phyloP scores from a whole-genome alignment of 2,329 filamentous ascomycete species.

The Fusarium compactum region DNA sequence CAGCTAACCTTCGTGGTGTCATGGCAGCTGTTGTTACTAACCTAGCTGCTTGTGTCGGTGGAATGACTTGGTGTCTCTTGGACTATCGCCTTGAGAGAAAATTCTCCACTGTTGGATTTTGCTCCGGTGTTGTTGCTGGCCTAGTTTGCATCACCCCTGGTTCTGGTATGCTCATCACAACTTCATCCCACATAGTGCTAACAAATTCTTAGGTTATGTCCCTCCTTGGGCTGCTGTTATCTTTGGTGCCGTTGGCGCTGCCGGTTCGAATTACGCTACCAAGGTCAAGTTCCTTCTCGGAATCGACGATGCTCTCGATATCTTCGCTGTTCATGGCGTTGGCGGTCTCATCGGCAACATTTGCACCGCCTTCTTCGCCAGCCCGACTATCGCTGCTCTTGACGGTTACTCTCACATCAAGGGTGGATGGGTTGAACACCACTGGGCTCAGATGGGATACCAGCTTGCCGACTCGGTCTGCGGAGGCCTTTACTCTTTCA shows the following conservation, averaged over 20 bases:
- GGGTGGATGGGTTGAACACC: conserved; percentile 85
- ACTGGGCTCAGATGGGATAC: conserved; percentile 87
- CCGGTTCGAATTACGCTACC: conserved; percentile 88
- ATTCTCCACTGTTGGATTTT: conserved; percentile 94
- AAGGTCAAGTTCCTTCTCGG: conserved; percentile 88
- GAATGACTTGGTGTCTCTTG: conserved; percentile 89
- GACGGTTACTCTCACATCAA: conserved; percentile 75
- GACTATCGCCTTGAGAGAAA: conserved; percentile 91
- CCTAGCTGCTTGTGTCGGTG: conserved; percentile 83
- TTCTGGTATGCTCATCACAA: conserved; percentile 66
- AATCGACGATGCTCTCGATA: conserved; percentile 88
- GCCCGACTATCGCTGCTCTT: conserved; percentile 84
- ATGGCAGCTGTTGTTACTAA: conserved; percentile 92
- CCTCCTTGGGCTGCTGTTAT: conserved; percentile 86
- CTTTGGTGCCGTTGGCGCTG: conserved; percentile 80
- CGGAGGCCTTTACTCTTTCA: conserved; percentile 83
- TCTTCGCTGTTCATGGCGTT: conserved; percentile 85
- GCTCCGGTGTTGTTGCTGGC: conserved; percentile 88
- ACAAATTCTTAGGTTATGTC: conserved; percentile 68
- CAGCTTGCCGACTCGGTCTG: conserved; percentile 85
- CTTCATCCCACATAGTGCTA: conserved; percentile 9
- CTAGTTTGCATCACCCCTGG: conserved; percentile 90
- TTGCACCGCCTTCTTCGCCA: conserved; percentile 84
- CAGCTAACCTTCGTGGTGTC: conserved; percentile 84
- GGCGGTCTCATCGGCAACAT: conserved; percentile 85